Percentiles rank a stretch among this genome's conserved stretches.
phyloP scores from a whole-genome alignment of 2,329 filamentous ascomycete species.

The Hypomyces rosellus region DNA sequence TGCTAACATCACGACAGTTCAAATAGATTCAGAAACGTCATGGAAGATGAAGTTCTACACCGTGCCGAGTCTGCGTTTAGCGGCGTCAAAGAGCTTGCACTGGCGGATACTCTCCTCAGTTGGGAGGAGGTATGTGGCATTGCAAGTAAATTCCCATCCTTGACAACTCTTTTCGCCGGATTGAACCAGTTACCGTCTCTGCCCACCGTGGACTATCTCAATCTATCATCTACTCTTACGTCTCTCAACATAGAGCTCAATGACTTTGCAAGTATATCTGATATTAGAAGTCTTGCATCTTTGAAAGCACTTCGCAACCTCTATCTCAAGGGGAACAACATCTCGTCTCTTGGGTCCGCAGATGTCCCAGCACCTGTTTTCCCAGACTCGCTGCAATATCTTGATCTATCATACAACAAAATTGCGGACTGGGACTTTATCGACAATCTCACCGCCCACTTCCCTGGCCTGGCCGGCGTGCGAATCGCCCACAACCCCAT shows the following conservation, averaged over 20 bases:
- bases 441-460: slow-evolving; percentile 57
- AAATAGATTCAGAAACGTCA: slow-evolving; percentile 56
- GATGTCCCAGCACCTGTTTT: slow-evolving; percentile 39
- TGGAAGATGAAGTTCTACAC: slow-evolving; percentile 29
- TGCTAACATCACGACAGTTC: slow-evolving; percentile 45
- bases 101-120: slow-evolving; percentile 60
- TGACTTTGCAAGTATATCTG: slow-evolving; percentile 52
- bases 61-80: slow-evolving; percentile 36
- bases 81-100: slow-evolving; percentile 52
- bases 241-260: slow-evolving; percentile 69
- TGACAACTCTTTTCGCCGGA: slow-evolving; percentile 46
- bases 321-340: slow-evolving; percentile 72
- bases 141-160: slow-evolving; percentile 45
- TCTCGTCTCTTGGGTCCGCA: slow-evolving; percentile 38
- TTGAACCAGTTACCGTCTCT: slow-evolving; percentile 54
- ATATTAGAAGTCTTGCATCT: slow-evolving; percentile 47
- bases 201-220: slow-evolving; percentile 30
- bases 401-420: slow-evolving; percentile 69
- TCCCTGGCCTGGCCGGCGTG: slow-evolving; percentile 69
- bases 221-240: slow-evolving; percentile 47
- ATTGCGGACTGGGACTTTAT: slow-evolving; percentile 68
- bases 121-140: slow-evolving; percentile 59
- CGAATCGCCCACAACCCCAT: slow-evolving; percentile 84
- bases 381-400: slow-evolving; percentile 48
- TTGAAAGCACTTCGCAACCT: slow-evolving; percentile 50